Conservation (phyloP, 1,284 basidiomycete species). For the Ceratobasidium papillatum region DNA sequence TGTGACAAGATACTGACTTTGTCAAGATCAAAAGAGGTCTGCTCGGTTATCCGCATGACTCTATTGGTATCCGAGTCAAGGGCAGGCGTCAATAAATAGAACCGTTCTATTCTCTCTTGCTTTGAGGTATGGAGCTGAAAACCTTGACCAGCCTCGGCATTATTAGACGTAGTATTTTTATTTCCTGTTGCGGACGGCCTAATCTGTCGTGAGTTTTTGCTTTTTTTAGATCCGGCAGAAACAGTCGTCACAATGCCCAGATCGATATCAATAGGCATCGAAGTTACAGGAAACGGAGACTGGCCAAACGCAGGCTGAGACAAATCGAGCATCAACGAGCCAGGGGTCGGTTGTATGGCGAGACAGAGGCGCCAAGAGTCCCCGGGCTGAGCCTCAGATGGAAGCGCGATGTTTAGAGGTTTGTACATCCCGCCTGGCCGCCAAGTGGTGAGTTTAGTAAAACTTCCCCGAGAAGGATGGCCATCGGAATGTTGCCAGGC, state of each 20-base stretch:
- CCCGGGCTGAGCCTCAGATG: constrained; percentile 61
- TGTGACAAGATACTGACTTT: constrained; percentile 65
- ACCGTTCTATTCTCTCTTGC: constrained; percentile 74
- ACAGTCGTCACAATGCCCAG: not conserved
- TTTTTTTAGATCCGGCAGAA: not conserved
- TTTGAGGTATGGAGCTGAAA: constrained; percentile 54
- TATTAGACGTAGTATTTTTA: constrained; percentile 41
- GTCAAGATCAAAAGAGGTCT: constrained; percentile 87
- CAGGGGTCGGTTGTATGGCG: constrained; percentile 54
- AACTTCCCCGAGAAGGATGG: not conserved
- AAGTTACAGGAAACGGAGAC: constrained; percentile 66
- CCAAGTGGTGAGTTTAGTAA: constrained; percentile 73
- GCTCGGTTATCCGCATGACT: constrained; percentile 64
- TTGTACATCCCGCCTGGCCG: constrained; percentile 73
- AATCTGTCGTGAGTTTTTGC: constrained; percentile 29
- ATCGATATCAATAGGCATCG: constrained; percentile 68
- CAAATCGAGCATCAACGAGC: constrained; percentile 41
- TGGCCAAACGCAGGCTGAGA: constrained; percentile 43
- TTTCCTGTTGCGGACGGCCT: constrained; percentile 43
- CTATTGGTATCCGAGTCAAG: not conserved
- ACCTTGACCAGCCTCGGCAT: not conserved
- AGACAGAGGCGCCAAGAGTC: constrained; percentile 66
- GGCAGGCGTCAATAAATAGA: constrained; percentile 57
- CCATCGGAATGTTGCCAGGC: constrained; percentile 33
- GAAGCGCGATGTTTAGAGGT: constrained; percentile 70